phyloP scores from a whole-genome alignment of 805 yeast genomes.

The Myxozyma vanderwaltii region DNA sequence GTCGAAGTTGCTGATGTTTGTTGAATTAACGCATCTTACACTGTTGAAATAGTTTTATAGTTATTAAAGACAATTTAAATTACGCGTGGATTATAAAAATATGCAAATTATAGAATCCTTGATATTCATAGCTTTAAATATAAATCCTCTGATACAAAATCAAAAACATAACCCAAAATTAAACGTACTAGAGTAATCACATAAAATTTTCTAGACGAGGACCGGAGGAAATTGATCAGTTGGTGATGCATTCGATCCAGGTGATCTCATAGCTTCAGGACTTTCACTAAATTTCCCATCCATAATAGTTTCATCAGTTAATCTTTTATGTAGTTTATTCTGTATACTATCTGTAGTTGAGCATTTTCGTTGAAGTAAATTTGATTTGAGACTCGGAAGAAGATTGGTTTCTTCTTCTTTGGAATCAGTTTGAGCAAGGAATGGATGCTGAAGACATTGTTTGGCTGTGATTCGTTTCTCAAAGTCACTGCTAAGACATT shows the following conservation, averaged over 20 bases:
- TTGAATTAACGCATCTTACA: no score
- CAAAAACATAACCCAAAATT: no score
- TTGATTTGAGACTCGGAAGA: conserved; percentile 36
- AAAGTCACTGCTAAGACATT: conserved; percentile 55
- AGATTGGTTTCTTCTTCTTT: conserved; percentile 40
- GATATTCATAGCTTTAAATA: no score
- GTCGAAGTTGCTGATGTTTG: conserved; percentile 65
- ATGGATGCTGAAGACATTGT: conserved; percentile 52
- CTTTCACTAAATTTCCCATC: conserved; percentile 28
- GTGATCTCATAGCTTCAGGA: conserved; percentile 29
- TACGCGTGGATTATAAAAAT: no score
- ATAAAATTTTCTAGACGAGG: not conserved
- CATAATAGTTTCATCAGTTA: conserved; percentile 28
- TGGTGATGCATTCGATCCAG: conserved; percentile 13
- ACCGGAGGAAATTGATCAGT: conserved; percentile 12
- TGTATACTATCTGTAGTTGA: conserved; percentile 4
- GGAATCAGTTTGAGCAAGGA: conserved; percentile 34
- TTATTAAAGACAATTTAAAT: no score
- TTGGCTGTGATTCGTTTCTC: conserved; percentile 51
- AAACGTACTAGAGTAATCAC: no score
- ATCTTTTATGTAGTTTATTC: conserved; percentile 9
- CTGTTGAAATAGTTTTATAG: no score
- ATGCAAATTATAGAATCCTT: no score
- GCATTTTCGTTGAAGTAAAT: conserved; percentile 5
- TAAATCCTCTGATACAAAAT: no score